Base-by-base conservation (phyloP, 345 rosid species). In the Linum lewisii region DNA sequence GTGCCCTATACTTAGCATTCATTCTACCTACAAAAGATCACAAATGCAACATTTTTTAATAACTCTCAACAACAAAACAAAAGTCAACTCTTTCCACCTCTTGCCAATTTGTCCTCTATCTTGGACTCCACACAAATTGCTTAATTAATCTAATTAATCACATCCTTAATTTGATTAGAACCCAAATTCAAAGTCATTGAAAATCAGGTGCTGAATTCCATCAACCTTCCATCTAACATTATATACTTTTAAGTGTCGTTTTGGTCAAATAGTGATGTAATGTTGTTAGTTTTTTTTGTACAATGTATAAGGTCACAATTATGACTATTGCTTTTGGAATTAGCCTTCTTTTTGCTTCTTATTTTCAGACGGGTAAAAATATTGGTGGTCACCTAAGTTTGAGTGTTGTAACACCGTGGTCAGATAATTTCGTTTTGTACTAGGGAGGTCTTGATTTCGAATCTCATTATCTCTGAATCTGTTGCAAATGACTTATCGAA, bases 221-320 rank as follows among this genome's bases (percentile, higher is more conserved):
- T 77, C 81, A 61, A 75, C 77, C 74, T 42, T 64, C 69, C 26
- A 80, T 75, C 84, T 72, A 77, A 67, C 75, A 61, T 29, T 3
- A 23, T n/a, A n/a, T n/a, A n/a, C n/a, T n/a, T n/a, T n/a, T n/a
- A 14, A 37, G 49, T 54, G 24, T 1, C 54, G 47, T 66, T 51
- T 42, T 11, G 58, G 78, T 77, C 81, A 77, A 72, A 63, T 54
- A 37, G 61, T 72, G 64, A 66, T 71, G 24, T 63, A 74, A 60
- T 63, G 54, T 16, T 32, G 4, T 42, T 42, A 42, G 18, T 11
- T 42, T 42, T 34, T 11, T 42, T 3, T 9, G 47, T 42, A 42
- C 47, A 42, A 42, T 42, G 47, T 11, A 29, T 29, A 11, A 42
- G 47, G 38, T 34, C 38, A 34, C 5, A 34, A n/a, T n/a, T n/a